Base-by-base conservation (phyloP, 2,329 filamentous ascomycete species). In the Aphanocladium album region DNA sequence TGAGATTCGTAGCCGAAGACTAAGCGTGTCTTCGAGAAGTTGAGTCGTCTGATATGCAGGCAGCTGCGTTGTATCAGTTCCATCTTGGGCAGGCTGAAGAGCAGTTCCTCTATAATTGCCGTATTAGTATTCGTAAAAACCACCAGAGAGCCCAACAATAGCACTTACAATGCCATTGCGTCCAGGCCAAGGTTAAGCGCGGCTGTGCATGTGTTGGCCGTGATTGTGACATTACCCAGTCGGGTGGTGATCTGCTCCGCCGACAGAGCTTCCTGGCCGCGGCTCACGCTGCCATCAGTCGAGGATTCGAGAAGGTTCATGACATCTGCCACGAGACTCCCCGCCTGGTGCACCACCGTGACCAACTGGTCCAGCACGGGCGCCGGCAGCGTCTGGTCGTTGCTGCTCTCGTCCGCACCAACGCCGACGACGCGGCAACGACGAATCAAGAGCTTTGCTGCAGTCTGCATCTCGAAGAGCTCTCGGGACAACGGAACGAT, bases 21-120 rank as follows among this genome's bases (percentile, higher is more conserved):
- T 62, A 9, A 64, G 52, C n/a, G 62, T 62, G 30, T 68, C 67
- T 27, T 68, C 65, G 1, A 69, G 62, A 4, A 71, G 66, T 62
- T 71, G 69, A 11, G 67, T 67, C 62, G 64, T 67, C 60, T 64
- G 65, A 33, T 71, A 71, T 0, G 67, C 65, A 0, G 69, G 69
- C 33, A 70, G 68, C 30, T 68, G 66, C 43, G 60, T 45, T 19
- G 62, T 53, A 17, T 49, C 56, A 19, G 62, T 58, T 14, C 19
- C 50, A 64, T 68, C 27, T 30, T 47, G 30, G 25, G 23, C 43
- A 50, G 41, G 39, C 45, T 23, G 45, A 5, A 47, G 45, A 7
- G 45, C 12, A n/a, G 45, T 12, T 6, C n/a, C 45, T 23, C 45
- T 47, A 6, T 8, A 6, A 43, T 8, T 16, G 7, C 39, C 7